Evolutionary conservation across 1,284 basidiomycete species (phyloP).

Genomic region (Marasmius sp.): DNA sequence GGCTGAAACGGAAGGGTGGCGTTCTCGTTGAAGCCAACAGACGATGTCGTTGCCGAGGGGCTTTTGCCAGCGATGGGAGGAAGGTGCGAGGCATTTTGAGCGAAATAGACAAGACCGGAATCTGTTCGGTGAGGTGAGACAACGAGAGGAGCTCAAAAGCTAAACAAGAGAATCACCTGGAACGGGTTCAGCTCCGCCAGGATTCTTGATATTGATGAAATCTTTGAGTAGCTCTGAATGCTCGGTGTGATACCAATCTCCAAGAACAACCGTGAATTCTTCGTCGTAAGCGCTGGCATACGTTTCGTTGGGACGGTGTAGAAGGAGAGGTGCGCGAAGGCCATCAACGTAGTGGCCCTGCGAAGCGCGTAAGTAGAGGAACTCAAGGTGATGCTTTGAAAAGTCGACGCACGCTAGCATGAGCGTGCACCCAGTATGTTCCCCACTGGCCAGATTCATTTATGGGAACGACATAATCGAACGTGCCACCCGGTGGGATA

Average conservation of each 20-base stretch:
- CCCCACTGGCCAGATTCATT: conserved; percentile 73
- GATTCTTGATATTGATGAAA: conserved; percentile 79
- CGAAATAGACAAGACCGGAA: conserved; percentile 83
- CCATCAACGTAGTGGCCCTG: conserved; percentile 87
- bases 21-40: conserved; percentile 84
- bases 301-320: conserved; percentile 64
- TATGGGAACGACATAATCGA: conserved; percentile 83
- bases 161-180: conserved; percentile 50
- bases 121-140: conserved; percentile 42
- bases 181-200: conserved; percentile 85
- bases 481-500: conserved; percentile 74
- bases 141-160: background rate
- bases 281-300: conserved; percentile 74
- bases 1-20: conserved; percentile 81
- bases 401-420: conserved; percentile 45
- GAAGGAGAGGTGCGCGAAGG: conserved; percentile 74
- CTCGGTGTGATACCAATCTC: conserved; percentile 86
- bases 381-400: conserved; percentile 14
- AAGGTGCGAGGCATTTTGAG: conserved; percentile 72
- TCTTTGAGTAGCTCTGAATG: conserved; percentile 62
- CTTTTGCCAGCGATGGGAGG: conserved; percentile 52
- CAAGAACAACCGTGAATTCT: conserved; percentile 84
- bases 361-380: background rate
- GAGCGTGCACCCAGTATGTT: conserved; percentile 89
- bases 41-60: conserved; percentile 47